Percentiles rank a stretch among this genome's conserved stretches.
Evolutionary conservation across 257 asterid genomes (phyloP).

Genomic region (Coffea eugenioides): DNA sequence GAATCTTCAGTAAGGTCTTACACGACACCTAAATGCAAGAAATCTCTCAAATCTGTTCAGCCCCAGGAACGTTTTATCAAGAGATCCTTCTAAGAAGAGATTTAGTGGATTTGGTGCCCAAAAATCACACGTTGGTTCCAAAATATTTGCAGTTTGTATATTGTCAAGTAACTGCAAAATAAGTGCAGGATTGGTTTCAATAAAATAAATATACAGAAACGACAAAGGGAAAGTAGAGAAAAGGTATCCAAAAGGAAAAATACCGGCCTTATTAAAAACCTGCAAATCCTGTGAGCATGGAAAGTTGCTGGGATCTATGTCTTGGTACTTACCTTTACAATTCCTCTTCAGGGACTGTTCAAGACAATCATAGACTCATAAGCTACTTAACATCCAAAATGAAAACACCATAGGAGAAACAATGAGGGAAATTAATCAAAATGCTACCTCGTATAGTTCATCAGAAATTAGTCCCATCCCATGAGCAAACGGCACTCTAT

Average conservation of each 20-base stretch:
- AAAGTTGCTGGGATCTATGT: constrained; percentile 12
- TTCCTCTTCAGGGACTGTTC: constrained; percentile 21
- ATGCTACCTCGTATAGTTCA: constrained; percentile 40
- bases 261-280: constrained; percentile 21
- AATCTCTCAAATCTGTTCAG: neutral
- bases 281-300: constrained; percentile 17
- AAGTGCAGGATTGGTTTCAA: neutral
- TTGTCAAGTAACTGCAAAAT: constrained; percentile 20
- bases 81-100: constrained; percentile 17
- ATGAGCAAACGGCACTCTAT: constrained; percentile 33
- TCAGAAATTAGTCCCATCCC: constrained; percentile 42
- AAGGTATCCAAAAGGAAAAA: too few relatives aligned
- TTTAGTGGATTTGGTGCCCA: neutral
- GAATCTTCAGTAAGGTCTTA: constrained; percentile 1
- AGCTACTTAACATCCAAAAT: neutral
- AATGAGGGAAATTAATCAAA: neutral
- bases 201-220: neutral
- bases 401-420: neutral
- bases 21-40: constrained; percentile 16
- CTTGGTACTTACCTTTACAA: constrained; percentile 20
- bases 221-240: too few relatives aligned
- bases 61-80: constrained; percentile 15
- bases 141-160: constrained; percentile 5
- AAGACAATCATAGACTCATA: neutral
- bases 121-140: constrained; percentile 25